phyloP scores from a whole-genome alignment of 2,329 filamentous ascomycete species.

The Xylariaceae sp. region DNA sequence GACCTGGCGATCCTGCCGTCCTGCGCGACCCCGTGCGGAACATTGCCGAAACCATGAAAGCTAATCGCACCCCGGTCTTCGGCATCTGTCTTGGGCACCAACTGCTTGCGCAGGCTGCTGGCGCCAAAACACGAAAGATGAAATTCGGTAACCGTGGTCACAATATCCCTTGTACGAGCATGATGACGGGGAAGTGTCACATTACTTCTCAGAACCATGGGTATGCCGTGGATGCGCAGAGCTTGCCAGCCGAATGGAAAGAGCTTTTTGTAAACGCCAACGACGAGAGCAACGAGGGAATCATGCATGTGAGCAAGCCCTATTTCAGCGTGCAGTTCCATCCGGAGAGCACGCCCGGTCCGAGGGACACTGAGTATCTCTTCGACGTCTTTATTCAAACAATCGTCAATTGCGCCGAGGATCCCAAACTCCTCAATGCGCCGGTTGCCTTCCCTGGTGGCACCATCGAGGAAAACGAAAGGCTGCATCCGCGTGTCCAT shows the following conservation, averaged over 20 bases:
- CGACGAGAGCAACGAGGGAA: slow-evolving; percentile 96
- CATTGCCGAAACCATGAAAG: slow-evolving; percentile 66
- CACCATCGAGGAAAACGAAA: slow-evolving; percentile 69
- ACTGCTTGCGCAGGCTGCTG: slow-evolving; percentile 79
- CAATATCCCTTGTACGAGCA: slow-evolving; percentile 96
- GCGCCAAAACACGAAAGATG: slow-evolving; percentile 86
- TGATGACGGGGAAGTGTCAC: slow-evolving; percentile 93
- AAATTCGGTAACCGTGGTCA: slow-evolving; percentile 98
- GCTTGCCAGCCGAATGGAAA: slow-evolving; percentile 71
- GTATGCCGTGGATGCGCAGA: slow-evolving; percentile 79
- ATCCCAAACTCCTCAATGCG: slow-evolving; percentile 57
- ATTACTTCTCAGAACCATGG: slow-evolving; percentile 99
- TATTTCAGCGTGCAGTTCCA: slow-evolving; percentile 99
- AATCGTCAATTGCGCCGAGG: slow-evolving; percentile 63
- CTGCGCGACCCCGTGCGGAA: slow-evolving; percentile 74
- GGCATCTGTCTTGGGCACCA: slow-evolving; percentile 96
- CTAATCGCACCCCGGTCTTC: slow-evolving; percentile 80
- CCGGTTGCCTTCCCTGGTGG: slow-evolving; percentile 86
- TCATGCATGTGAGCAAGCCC: slow-evolving; percentile 75
- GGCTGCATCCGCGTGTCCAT: slow-evolving; percentile 66
- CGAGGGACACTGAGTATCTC: slow-evolving; percentile 89
- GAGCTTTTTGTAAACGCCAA: slow-evolving; percentile 98
- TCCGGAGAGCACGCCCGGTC: slow-evolving; percentile 91
- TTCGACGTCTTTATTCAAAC: slow-evolving; percentile 95
- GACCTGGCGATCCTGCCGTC: slow-evolving; percentile 87